phyloP scores from a whole-genome alignment of 805 yeast species.

The Debaryomyces prosopidis region DNA sequence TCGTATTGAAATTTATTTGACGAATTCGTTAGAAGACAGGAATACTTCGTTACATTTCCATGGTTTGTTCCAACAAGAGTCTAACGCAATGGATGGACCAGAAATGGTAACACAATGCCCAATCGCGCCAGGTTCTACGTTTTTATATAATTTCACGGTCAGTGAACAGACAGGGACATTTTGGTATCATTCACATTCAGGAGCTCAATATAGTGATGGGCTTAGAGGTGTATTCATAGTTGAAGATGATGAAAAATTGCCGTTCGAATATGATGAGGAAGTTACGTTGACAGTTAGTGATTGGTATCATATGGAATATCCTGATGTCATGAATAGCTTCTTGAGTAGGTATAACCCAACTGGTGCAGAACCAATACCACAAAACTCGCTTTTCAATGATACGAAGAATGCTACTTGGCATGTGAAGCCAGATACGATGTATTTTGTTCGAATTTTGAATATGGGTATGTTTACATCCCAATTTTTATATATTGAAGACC shows the following conservation, averaged over 20 bases:
- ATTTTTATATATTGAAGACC: constrained; percentile 86
- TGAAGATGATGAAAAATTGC: constrained; percentile 37
- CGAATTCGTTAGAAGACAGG: constrained; percentile 32
- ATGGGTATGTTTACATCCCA: constrained; percentile 92
- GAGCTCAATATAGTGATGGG: constrained; percentile 79
- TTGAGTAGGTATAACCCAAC: constrained; percentile 83
- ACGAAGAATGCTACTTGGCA: constrained; percentile 73
- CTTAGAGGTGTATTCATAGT: constrained; percentile 67
- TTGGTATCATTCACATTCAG: constrained; percentile 83
- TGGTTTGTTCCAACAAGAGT: constrained; percentile 42
- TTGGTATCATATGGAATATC: constrained; percentile 78
- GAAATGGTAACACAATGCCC: constrained; percentile 49
- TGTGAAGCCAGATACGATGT: constrained; percentile 84
- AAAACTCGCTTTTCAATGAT: constrained; percentile 75
- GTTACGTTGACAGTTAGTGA: constrained; percentile 68
- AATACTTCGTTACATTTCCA: constrained; percentile 47
- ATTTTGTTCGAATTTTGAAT: constrained; percentile 77
- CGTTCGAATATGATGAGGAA: constrained; percentile 69
- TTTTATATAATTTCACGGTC: constrained; percentile 41
- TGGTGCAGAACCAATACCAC: constrained; percentile 98
- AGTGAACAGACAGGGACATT: constrained; percentile 36
- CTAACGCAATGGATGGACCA: constrained; percentile 46
- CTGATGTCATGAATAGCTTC: constrained; percentile 55
- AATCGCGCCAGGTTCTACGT: constrained; percentile 37
- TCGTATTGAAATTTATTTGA: constrained; percentile 36